Conservation (phyloP, 1,284 basidiomycete species). For the Leucoagaricus sp. region DNA sequence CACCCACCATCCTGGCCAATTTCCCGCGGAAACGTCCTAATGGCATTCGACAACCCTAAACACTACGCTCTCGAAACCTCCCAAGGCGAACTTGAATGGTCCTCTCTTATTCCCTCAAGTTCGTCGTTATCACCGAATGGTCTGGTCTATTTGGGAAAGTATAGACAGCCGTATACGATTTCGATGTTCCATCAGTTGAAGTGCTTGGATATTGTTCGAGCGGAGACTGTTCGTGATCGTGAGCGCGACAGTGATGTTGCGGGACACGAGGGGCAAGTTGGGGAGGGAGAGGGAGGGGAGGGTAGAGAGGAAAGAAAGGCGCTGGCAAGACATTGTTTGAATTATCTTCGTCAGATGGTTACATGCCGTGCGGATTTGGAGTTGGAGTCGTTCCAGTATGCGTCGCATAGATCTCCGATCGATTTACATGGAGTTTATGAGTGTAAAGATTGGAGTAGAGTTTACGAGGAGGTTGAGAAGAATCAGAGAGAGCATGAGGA, state of each 20-base stretch:
- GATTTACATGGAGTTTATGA: conserved; percentile 29
- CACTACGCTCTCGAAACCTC: conserved; percentile 26
- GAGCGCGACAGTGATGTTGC: too few relatives aligned
- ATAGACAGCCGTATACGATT: conserved; percentile 29
- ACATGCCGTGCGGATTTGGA: conserved; percentile 31
- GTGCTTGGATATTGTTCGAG: conserved; percentile 32
- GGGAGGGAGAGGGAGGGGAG: conserved; percentile 13
- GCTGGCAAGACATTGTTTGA: conserved; percentile 31
- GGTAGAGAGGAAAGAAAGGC: conserved; percentile 14
- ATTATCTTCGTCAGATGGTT: conserved; percentile 33
- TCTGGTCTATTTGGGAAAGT: conserved; percentile 28
- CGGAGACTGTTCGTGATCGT: conserved; percentile 22
- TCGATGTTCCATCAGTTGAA: conserved; percentile 35
- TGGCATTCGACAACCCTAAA: conserved; percentile 29
- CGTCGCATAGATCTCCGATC: conserved; percentile 29
- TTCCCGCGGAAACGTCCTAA: conserved; percentile 23
- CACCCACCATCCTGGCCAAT: conserved; percentile 28
- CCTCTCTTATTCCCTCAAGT: conserved; percentile 24
- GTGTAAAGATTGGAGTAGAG: conserved; percentile 31
- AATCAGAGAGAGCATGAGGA: conserved; percentile 23
- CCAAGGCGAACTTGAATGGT: conserved; percentile 29
- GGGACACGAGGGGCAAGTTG: too few relatives aligned
- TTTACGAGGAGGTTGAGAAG: conserved; percentile 22
- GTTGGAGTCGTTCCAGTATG: conserved; percentile 30
- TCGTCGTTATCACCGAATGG: conserved; percentile 15